Base-by-base conservation (phyloP, 108 stramenopile species). In the Pseudonitzschia multiseries region DNA sequence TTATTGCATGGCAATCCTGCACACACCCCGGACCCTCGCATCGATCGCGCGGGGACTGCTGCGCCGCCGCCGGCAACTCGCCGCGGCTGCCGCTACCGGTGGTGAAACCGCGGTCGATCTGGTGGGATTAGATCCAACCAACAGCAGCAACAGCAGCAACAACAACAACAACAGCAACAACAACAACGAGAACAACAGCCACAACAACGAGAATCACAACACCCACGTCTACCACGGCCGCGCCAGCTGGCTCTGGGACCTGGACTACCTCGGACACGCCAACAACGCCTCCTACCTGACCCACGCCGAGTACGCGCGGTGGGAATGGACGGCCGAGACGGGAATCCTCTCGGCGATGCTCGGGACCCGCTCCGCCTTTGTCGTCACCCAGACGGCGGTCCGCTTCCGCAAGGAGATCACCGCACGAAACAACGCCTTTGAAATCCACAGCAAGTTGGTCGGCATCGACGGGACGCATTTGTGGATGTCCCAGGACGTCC, bases 251-350 rank as follows among this genome's bases (percentile, higher is more conserved):
- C n/a, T 89, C 22, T 86, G 89, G 68, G 90, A 92, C 61, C 72
- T 86, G 0, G 90, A 92, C 59, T 72, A 81, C 21, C 57, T 87
- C 70, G 74, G 78, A 42, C 90, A 92, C 57, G 75, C 89, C 83
- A 92, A 92, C 65, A 89, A 92, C 68, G 90, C 90, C 32, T 74
- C 84, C 24, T 92, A 87, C 53, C 66, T 92, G 22, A 76, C 68
- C 26, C 90, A 92, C 66, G 86, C 88, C 14, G 90, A 92, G 67
- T 69, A 84, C 53, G 90, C 90, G 4, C 65, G 88, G 62, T 92
- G 88, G 88, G 85, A 89, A 60, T 71, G 82, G 88, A 75, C 77
- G 20, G 68, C 90, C 1, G 70, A 84, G 53, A 85, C 75, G 41
- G 88, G 88, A 60, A 65, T 71, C 48, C 74, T 89, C 20, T 26